These are phyloP conservation scores for Mychonastes homosphaera DNA, from an alignment of 139 green algal genomes.

Conservation along the genomic window DNA sequence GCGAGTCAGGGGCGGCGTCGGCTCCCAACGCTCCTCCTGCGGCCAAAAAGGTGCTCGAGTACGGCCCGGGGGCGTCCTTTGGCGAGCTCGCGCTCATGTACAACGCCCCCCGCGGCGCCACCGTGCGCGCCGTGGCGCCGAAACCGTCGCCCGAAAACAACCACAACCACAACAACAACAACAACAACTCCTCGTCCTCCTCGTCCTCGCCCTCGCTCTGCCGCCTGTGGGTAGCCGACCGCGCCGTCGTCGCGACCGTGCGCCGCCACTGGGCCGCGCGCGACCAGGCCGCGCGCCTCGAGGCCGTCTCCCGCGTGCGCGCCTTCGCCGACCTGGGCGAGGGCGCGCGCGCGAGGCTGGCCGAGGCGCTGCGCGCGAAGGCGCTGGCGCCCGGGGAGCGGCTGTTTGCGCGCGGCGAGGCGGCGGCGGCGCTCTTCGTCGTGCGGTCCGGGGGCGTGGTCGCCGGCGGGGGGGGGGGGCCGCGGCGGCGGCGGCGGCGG, in stretches of 20 bases:
- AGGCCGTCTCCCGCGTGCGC: slow-evolving; percentile 57
- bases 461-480: no score
- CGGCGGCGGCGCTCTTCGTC: no score
- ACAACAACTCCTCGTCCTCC: not conserved
- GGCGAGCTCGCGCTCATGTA: slow-evolving; percentile 93
- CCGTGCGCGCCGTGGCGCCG: slow-evolving; percentile 44
- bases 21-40: slow-evolving; percentile 5
- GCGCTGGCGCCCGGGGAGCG: not conserved
- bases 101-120: slow-evolving; percentile 69
- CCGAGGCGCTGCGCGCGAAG: slow-evolving; percentile 61
- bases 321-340: slow-evolving; percentile 55
- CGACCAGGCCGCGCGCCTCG: slow-evolving; percentile 3
- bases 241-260: slow-evolving; percentile 65
- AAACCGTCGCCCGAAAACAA: not conserved
- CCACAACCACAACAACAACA: not conserved
- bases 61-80: slow-evolving; percentile 39
- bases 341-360: slow-evolving; percentile 59
- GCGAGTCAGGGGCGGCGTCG: slow-evolving; percentile 23
- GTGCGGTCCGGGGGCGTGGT: no score
- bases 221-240: slow-evolving; percentile 75
- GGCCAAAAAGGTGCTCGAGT: not conserved
- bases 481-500: no score
- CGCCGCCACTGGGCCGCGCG: slow-evolving; percentile 55
- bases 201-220: slow-evolving; percentile 25
- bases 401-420: no score